Percentiles rank a stretch among this genome's conserved stretches.
These are phyloP conservation scores for Ophiostoma ulmi DNA, from an alignment of 2,329 filamentous ascomycete genomes.

Conservation along the genomic window DNA sequence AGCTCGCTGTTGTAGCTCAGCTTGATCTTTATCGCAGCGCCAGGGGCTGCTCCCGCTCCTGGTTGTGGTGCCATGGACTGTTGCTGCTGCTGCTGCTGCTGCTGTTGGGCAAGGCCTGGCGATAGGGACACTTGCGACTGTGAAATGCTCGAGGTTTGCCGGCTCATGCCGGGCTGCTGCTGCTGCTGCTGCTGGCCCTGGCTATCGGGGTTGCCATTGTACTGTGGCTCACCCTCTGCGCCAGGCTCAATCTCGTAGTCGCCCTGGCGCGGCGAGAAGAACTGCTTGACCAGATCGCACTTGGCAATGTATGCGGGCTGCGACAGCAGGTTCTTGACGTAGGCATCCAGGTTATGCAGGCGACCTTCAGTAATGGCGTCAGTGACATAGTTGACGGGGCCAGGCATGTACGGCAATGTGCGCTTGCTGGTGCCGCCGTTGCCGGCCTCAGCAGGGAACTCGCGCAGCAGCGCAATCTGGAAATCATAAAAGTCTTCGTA, in stretches of 20 bases:
- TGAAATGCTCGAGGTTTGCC: conserved; percentile 45
- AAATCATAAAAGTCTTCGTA: conserved; percentile 99
- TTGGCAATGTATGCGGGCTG: conserved; percentile 80
- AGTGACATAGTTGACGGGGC: conserved; percentile 96
- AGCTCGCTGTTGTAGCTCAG: conserved; percentile 89
- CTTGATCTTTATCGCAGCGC: conserved; percentile 78
- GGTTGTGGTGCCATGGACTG: conserved; percentile 29
- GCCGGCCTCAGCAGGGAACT: conserved; percentile 87
- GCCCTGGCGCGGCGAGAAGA: conserved; percentile 83
- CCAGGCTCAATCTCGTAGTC: conserved; percentile 88
- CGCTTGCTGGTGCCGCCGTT: conserved; percentile 74
- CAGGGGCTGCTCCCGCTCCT: background rate
- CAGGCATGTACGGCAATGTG: conserved; percentile 93
- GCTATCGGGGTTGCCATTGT: background rate
- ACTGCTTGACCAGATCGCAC: conserved; percentile 77
- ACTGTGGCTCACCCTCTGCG: conserved; percentile 41
- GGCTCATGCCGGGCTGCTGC: conserved; percentile 33
- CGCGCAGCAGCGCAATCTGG: conserved; percentile 88
- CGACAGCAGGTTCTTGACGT: conserved; percentile 83
- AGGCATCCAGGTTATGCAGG: conserved; percentile 87
- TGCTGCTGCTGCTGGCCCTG: conserved; percentile 32
- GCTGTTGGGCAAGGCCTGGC: conserved; percentile 40
- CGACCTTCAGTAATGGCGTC: conserved; percentile 93
- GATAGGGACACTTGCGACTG: conserved; percentile 55
- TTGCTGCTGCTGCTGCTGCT: conserved; percentile 31